These are phyloP conservation scores for Spizellomyces sp. DNA, from an alignment of 192 early-diverging fungal species.

Conservation along the genomic window DNA sequence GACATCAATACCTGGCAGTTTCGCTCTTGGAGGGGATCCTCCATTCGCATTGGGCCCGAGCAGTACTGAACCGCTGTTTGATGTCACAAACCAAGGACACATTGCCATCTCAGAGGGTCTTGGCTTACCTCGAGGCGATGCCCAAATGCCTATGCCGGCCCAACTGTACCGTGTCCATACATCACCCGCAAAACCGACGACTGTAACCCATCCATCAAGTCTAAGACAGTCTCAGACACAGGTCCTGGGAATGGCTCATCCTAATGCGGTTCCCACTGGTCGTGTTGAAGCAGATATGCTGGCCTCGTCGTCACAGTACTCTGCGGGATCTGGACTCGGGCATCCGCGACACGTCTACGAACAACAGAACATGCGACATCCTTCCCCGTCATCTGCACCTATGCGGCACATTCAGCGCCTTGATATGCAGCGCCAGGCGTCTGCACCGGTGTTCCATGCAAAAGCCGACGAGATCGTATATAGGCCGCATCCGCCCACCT, in stretches of 20 bases:
- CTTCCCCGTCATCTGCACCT: not conserved
- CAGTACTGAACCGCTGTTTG: not conserved
- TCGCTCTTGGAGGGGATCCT: conserved; percentile 6
- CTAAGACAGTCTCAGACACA: conserved; percentile 4
- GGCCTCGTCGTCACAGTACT: not conserved
- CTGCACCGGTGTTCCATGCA: conserved; percentile 9
- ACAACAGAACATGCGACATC: not conserved
- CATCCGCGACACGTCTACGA: not conserved
- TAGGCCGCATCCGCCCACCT: not conserved
- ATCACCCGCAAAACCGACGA: conserved; percentile 10
- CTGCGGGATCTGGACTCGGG: too few species aligned
- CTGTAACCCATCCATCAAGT: not conserved
- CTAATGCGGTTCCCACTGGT: not conserved
- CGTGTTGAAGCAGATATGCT: not conserved
- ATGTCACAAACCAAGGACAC: not conserved
- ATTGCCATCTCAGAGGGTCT: conserved; percentile 8
- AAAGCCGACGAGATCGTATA: not conserved
- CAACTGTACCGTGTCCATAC: conserved; percentile 16
- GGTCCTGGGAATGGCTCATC: conserved; percentile 22
- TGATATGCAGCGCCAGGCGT: conserved; percentile 19
- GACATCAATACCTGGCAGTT: not conserved
- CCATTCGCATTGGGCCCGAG: conserved; percentile 6
- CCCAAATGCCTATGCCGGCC: not conserved
- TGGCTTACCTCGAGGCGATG: not conserved
- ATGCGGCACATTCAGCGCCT: not conserved